phyloP scores from a whole-genome alignment of 108 stramenopile genomes.

The Aureococcus anophagefferens region DNA sequence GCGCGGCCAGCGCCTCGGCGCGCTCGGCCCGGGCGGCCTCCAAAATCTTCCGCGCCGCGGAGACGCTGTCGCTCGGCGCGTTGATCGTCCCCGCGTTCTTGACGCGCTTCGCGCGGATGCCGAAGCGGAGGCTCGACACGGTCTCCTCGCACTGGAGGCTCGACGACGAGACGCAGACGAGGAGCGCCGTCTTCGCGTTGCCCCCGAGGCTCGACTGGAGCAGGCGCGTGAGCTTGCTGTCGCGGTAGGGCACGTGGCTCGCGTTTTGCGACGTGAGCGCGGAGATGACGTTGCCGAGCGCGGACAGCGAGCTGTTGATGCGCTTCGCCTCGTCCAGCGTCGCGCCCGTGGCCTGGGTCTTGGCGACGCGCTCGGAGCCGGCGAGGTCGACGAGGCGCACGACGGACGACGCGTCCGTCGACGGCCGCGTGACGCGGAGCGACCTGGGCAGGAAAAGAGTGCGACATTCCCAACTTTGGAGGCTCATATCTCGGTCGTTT shows the following conservation, averaged over 20 bases:
- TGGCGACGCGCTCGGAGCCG: slow-evolving; percentile 44
- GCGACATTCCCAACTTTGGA: too few species aligned
- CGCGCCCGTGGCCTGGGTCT: slow-evolving; percentile 17
- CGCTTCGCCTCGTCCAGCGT: slow-evolving; percentile 16
- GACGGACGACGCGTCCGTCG: too few species aligned
- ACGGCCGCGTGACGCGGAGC: too few species aligned
- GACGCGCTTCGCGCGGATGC: slow-evolving; percentile 34
- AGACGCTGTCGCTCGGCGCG: too few species aligned
- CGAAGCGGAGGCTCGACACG: slow-evolving; percentile 38
- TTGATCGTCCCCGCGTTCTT: too few species aligned
- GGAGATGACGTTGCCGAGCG: slow-evolving; percentile 11
- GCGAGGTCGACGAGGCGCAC: slow-evolving; percentile 54
- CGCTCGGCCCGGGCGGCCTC: too few species aligned
- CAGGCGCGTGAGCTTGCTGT: slow-evolving; percentile 14
- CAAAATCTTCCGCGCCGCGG: too few species aligned
- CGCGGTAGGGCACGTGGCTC: slow-evolving; percentile 20
- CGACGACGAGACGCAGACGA: slow-evolving; percentile 35
- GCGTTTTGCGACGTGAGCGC: background rate
- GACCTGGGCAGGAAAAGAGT: too few species aligned
- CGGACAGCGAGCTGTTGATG: slow-evolving; percentile 19
- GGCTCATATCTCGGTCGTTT: too few species aligned
- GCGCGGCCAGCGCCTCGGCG: too few species aligned
- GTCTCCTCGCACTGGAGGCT: slow-evolving; percentile 33
- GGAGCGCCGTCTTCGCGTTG: slow-evolving; percentile 18
- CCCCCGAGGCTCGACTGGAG: slow-evolving; percentile 17